These are phyloP conservation scores for Coemansia sp. DNA, from an alignment of 192 early-diverging fungal genomes.

Conservation along the genomic window DNA sequence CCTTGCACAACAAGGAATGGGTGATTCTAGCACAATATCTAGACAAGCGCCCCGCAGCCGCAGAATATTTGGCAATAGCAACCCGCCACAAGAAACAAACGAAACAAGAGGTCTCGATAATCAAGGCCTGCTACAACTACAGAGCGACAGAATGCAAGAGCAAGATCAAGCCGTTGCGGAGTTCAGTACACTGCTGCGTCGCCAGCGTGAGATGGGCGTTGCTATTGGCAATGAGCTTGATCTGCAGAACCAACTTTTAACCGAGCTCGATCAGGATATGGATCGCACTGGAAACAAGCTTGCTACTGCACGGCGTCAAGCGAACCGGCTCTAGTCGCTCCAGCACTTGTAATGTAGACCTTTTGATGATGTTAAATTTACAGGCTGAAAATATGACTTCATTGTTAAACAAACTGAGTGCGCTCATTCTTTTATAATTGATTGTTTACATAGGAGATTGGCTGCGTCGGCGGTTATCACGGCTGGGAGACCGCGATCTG, in stretches of 20 bases:
- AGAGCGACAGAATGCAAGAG: constrained; percentile 72
- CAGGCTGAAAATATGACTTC: background rate
- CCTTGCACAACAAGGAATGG: constrained; percentile 20
- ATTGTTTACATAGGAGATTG: constrained; percentile 1
- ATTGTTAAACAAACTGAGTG: constrained; percentile 1
- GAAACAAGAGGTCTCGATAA: constrained; percentile 76
- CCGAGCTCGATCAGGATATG: constrained; percentile 79
- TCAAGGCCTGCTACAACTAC: constrained; percentile 70
- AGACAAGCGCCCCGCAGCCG: constrained; percentile 40
- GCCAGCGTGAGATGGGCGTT: constrained; percentile 84
- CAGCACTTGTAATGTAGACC: background rate
- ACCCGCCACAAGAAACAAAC: constrained; percentile 70
- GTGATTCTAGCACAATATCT: constrained; percentile 7
- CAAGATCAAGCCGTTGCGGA: constrained; percentile 79
- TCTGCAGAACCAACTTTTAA: constrained; percentile 83
- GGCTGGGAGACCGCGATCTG: constrained; percentile 29
- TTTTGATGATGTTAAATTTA: background rate
- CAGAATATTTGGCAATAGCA: constrained; percentile 72
- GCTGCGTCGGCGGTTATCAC: background rate
- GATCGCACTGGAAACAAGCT: constrained; percentile 74
- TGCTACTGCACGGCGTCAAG: constrained; percentile 73
- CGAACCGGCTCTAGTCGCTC: constrained; percentile 66
- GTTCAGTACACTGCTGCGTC: constrained; percentile 70
- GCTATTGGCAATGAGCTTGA: constrained; percentile 90
- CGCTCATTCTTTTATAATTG: background rate